These are phyloP conservation scores for Mycena galopus DNA, from an alignment of 768 basidiomycete species.

Conservation along the genomic window DNA sequence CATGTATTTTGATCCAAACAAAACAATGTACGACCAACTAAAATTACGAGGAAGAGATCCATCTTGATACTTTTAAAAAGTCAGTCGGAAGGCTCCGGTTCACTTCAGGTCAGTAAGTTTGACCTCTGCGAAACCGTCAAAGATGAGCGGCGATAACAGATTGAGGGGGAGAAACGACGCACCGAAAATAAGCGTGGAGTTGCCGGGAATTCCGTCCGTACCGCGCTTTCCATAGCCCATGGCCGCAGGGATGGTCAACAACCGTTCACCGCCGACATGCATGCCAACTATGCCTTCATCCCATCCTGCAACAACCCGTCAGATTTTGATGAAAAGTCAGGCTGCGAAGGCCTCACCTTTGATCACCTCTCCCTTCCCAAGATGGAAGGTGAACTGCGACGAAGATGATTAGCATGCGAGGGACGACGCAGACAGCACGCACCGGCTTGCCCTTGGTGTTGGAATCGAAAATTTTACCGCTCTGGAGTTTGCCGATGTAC, in stretches of 20 bases:
- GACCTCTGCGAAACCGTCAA: conserved; percentile 62
- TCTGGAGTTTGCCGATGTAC: conserved; percentile 91
- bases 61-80: conserved; percentile 34
- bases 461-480: conserved; percentile 83
- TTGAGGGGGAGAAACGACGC: conserved; percentile 40
- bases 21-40: conserved; percentile 28
- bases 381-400: conserved; percentile 76
- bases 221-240: conserved; percentile 80
- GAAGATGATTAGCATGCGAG: conserved; percentile 2
- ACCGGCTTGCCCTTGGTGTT: conserved; percentile 91
- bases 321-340: background rate
- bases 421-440: conserved; percentile 43
- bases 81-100: conserved; percentile 24
- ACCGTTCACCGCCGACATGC: conserved; percentile 91
- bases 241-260: conserved; percentile 78
- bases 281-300: conserved; percentile 93
- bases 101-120: conserved; percentile 80
- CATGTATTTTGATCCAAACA: conserved; percentile 16
- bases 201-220: conserved; percentile 75
- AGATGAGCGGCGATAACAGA: background rate
- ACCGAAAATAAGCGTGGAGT: conserved; percentile 89
- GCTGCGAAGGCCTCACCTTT: conserved; percentile 64
- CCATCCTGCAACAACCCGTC: conserved; percentile 71
- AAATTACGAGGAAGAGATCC: conserved; percentile 30
- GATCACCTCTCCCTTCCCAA: conserved; percentile 93